Conservation (phyloP, 2,329 filamentous ascomycete species). For the Alternaria hordeiaustralica region DNA sequence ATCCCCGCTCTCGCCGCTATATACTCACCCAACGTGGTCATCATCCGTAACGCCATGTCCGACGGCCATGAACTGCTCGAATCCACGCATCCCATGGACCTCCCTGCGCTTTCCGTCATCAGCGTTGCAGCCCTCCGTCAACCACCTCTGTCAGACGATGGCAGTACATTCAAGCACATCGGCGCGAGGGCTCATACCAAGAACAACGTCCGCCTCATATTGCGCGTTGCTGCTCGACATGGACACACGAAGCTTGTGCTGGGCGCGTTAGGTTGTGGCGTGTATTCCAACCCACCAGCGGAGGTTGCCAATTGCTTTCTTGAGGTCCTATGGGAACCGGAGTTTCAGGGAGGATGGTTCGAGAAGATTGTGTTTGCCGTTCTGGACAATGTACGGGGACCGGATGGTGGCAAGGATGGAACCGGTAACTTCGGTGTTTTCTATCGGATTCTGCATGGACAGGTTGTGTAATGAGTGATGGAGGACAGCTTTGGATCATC, state of each 20-base stretch:
- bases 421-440: slow-evolving; percentile 62
- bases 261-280: slow-evolving; percentile 73
- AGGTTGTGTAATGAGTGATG: slow-evolving; percentile 20
- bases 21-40: slow-evolving; percentile 66
- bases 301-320: slow-evolving; percentile 69
- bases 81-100: slow-evolving; percentile 33
- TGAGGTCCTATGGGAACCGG: slow-evolving; percentile 65
- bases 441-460: slow-evolving; percentile 32
- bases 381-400: slow-evolving; percentile 46
- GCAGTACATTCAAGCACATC: slow-evolving; percentile 21
- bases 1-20: slow-evolving; percentile 58
- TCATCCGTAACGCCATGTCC: slow-evolving; percentile 61
- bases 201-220: slow-evolving; percentile 66
- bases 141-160: slow-evolving; percentile 43
- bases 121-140: slow-evolving; percentile 64
- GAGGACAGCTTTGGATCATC: not conserved
- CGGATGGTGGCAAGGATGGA: slow-evolving; percentile 35
- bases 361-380: slow-evolving; percentile 70
- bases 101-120: slow-evolving; percentile 65
- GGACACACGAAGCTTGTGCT: slow-evolving; percentile 67
- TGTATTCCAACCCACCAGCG: slow-evolving; percentile 66
- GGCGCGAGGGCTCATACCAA: slow-evolving; percentile 62
- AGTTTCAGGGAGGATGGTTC: slow-evolving; percentile 72
- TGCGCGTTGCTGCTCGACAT: slow-evolving; percentile 65
- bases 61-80: slow-evolving; percentile 57